Conservation (phyloP, 306 rosid genomes). For the Arachis hypogaea region DNA sequence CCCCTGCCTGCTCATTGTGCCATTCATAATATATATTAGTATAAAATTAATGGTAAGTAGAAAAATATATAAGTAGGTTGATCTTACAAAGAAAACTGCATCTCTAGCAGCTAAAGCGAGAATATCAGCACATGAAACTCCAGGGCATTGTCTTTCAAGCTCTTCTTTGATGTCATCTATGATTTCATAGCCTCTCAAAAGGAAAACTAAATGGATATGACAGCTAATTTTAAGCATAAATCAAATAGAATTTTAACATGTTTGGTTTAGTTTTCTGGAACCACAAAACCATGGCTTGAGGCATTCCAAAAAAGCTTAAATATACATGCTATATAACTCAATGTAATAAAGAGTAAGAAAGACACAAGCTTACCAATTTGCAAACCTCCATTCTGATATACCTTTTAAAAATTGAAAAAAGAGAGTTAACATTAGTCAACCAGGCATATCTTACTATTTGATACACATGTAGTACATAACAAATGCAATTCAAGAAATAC, state of each 20-base stretch:
- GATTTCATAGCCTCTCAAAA: constrained; percentile 72
- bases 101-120: constrained; percentile 79
- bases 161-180: constrained; percentile 71
- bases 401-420: constrained; percentile 47
- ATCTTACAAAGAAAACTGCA: constrained; percentile 67
- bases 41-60: too few relatives aligned
- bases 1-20: constrained; percentile 62
- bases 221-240: constrained; percentile 17
- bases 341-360: neutral
- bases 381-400: constrained; percentile 61
- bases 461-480: constrained; percentile 17
- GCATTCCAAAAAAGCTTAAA: neutral
- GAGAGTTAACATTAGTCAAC: constrained; percentile 53
- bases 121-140: constrained; percentile 88
- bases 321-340: neutral
- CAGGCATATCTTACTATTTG: constrained; percentile 28
- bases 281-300: neutral
- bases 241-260: neutral
- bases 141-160: constrained; percentile 70
- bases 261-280: neutral
- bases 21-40: neutral
- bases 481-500: constrained; percentile 21
- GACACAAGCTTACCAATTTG: constrained; percentile 65
- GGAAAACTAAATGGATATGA: constrained; percentile 5
- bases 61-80: neutral